Conservation (phyloP, 257 asterid genomes). For the Knoxia roxburghii region DNA sequence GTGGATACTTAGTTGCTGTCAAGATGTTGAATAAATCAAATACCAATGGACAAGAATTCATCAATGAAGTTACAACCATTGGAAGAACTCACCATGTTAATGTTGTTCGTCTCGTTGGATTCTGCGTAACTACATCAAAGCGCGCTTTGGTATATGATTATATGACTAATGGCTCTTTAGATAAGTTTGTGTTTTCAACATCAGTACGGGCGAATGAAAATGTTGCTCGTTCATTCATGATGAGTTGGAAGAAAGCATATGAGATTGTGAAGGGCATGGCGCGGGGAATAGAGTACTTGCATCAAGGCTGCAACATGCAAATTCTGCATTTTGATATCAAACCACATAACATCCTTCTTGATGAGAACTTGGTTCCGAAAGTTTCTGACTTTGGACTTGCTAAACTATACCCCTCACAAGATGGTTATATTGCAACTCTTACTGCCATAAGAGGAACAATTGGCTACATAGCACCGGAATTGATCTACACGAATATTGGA, state of each 20-base stretch:
- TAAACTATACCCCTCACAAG: constrained; percentile 9
- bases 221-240: neutral
- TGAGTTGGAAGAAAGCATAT: constrained; percentile 1
- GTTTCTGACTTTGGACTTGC: constrained; percentile 20
- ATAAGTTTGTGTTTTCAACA: neutral
- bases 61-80: constrained; percentile 8
- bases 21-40: neutral
- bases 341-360: constrained; percentile 30
- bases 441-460: constrained; percentile 21
- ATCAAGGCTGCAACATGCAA: constrained; percentile 10
- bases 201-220: neutral
- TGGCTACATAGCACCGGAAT: constrained; percentile 26
- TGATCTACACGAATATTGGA: constrained; percentile 18
- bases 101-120: no score
- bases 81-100: no score
- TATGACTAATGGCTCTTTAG: constrained; percentile 6
- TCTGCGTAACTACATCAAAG: neutral
- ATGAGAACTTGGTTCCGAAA: constrained; percentile 17
- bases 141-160: neutral
- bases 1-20: constrained; percentile 10
- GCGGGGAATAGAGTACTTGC: constrained; percentile 11
- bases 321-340: constrained; percentile 26
- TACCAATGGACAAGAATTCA: constrained; percentile 3
- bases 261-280: constrained; percentile 23
- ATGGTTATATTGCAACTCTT: constrained; percentile 11